These are phyloP conservation scores for Blastobotrys persicus DNA, from an alignment of 1,139 yeast genomes.

Conservation along the genomic window DNA sequence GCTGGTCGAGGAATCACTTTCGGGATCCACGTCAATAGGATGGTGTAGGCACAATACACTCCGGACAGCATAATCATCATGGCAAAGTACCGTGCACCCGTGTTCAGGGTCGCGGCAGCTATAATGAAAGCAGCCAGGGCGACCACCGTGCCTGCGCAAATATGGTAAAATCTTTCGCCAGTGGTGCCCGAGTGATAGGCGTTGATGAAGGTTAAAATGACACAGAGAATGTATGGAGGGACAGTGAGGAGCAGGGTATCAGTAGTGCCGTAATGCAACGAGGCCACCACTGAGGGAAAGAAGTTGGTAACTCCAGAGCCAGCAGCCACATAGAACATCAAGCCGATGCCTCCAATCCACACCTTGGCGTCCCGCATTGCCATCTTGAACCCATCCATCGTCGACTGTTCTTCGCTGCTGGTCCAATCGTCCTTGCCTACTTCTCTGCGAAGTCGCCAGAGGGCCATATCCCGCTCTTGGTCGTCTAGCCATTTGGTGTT, in stretches of 20 bases:
- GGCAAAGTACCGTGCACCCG: slow-evolving; percentile 59
- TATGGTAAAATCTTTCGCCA: slow-evolving; percentile 57
- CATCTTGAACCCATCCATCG: slow-evolving; percentile 30
- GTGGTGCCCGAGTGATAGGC: slow-evolving; percentile 58
- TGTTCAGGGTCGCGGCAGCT: slow-evolving; percentile 51
- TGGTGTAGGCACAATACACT: slow-evolving; percentile 56
- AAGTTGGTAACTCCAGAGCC: slow-evolving; percentile 54
- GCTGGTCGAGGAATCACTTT: slow-evolving; percentile 52
- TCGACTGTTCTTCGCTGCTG: slow-evolving; percentile 39
- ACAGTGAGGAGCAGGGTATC: slow-evolving; percentile 57
- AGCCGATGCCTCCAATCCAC: background rate
- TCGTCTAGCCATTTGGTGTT: slow-evolving; percentile 50
- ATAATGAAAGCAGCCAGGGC: slow-evolving; percentile 52
- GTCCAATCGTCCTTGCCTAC: slow-evolving; percentile 42
- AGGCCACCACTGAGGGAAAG: slow-evolving; percentile 59
- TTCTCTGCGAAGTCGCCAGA: slow-evolving; percentile 13
- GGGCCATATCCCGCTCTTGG: slow-evolving; percentile 23
- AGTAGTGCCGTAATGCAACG: slow-evolving; percentile 45
- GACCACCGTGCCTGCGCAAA: slow-evolving; percentile 27
- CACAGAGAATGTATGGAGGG: slow-evolving; percentile 61
- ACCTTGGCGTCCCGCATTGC: slow-evolving; percentile 5
- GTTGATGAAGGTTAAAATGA: slow-evolving; percentile 52
- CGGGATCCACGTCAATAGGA: slow-evolving; percentile 56
- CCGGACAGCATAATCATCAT: slow-evolving; percentile 60
- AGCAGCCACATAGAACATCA: slow-evolving; percentile 55